A percentile compares a stretch with the other conserved stretches of the same genome.
Conservation (phyloP, 148 eudicot species). For the Nepenthes gracilis region DNA sequence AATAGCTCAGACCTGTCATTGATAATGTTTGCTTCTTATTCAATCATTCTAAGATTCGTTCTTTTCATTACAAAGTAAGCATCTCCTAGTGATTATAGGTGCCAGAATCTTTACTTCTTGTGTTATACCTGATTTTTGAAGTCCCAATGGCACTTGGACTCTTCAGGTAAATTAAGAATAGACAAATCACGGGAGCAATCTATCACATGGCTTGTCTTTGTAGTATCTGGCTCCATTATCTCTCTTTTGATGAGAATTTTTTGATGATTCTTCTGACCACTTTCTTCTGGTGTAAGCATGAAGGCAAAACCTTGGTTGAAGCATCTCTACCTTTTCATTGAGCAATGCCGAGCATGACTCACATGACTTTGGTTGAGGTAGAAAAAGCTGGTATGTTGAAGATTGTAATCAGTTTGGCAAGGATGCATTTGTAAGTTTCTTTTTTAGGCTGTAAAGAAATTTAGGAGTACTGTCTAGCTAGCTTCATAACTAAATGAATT, state of each 20-base stretch:
- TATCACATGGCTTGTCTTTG: not conserved
- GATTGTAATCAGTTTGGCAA: slow-evolving; percentile 88
- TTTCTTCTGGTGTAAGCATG: slow-evolving; percentile 34
- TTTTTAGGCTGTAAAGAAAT: not conserved
- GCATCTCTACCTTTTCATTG: slow-evolving; percentile 92
- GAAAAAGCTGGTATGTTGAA: slow-evolving; percentile 77
- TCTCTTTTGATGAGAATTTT: not conserved
- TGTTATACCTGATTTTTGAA: slow-evolving; percentile 97
- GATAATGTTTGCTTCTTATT: slow-evolving; percentile 1
- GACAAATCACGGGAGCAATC: not conserved
- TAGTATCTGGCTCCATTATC: not conserved
- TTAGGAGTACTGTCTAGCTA: too few relatives aligned
- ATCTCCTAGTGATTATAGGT: slow-evolving; percentile 89
- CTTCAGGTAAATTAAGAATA: slow-evolving; percentile 53
- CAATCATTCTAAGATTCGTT: not conserved
- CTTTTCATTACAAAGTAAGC: slow-evolving; percentile 70
- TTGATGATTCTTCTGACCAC: not conserved
- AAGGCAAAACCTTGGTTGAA: slow-evolving; percentile 68
- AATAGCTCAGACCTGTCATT: not conserved
- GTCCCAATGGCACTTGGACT: slow-evolving; percentile 97
- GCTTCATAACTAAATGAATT: too few relatives aligned
- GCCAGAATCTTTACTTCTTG: slow-evolving; percentile 98
- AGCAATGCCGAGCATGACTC: slow-evolving; percentile 87
- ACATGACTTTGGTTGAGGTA: slow-evolving; percentile 90
- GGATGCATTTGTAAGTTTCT: not conserved